phyloP scores from a whole-genome alignment of 495 filamentous ascomycete genomes.

The Podospora anserina region DNA sequence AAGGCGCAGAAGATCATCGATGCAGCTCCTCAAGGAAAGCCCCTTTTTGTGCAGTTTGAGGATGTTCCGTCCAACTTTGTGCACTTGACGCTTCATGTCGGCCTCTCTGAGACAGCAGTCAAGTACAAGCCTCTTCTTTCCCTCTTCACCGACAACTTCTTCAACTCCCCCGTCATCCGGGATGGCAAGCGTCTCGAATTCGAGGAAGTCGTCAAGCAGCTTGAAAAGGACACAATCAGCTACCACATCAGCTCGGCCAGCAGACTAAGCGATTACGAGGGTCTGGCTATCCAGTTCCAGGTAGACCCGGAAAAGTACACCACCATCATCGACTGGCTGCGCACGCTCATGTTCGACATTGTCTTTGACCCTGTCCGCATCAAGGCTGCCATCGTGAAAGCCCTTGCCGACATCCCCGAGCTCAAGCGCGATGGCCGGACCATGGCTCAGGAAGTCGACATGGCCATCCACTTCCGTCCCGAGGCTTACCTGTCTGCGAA shows the following conservation, averaged over 20 bases:
- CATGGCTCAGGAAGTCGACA: slow-evolving; percentile 72
- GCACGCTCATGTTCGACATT: slow-evolving; percentile 78
- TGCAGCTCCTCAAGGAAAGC: slow-evolving; percentile 56
- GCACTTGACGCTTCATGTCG: slow-evolving; percentile 70
- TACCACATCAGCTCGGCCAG: slow-evolving; percentile 67
- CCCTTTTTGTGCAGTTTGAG: slow-evolving; percentile 96
- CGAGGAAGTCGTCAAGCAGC: slow-evolving; percentile 81
- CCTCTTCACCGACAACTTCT: slow-evolving; percentile 87
- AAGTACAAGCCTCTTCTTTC: slow-evolving; percentile 76
- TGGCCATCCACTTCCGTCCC: slow-evolving; percentile 70
- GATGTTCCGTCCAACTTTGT: slow-evolving; percentile 88
- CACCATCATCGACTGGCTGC: slow-evolving; percentile 78
- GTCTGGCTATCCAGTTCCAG: slow-evolving; percentile 75
- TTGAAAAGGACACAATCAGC: slow-evolving; percentile 86
- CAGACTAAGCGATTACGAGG: slow-evolving; percentile 71
- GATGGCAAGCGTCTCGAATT: slow-evolving; percentile 78
- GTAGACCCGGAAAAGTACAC: slow-evolving; percentile 86
- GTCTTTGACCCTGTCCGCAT: slow-evolving; percentile 81
- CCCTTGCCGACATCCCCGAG: slow-evolving; percentile 89
- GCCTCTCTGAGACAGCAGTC: slow-evolving; percentile 68
- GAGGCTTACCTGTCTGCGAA: slow-evolving; percentile 73
- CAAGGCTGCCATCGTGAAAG: slow-evolving; percentile 76
- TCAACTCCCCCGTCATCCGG: slow-evolving; percentile 80
- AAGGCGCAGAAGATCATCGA: slow-evolving; percentile 75
- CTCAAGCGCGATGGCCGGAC: slow-evolving; percentile 81